Base-by-base conservation (phyloP, 2,329 filamentous ascomycete genomes). In the Aspergillus luchuensis region DNA sequence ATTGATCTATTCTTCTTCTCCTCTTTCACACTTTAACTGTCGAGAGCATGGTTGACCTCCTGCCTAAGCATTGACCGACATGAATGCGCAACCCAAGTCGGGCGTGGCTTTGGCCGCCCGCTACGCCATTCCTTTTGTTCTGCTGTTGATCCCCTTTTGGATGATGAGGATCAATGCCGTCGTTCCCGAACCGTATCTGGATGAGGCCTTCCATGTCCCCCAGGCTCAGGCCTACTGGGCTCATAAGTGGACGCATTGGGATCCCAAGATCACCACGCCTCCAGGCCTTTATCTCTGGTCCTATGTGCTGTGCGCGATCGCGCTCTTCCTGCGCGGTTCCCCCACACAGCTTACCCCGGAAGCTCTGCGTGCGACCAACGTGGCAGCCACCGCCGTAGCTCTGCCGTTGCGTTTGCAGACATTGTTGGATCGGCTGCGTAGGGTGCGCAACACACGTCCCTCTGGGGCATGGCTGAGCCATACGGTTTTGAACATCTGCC, bases 201-300 rank as follows among this genome's bases (percentile, higher is more conserved):
- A 82, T 63, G 80, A 82, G 64, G 78, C 78, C 13, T 82, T 82
- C 67, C 80, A 99, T 74, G 89, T 97, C 21, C 91, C 92, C 0
- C 95, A 99, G 77, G 92, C 92, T 0, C 91, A 96, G 70, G 87
- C 85, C 30, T 99, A 97, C 75, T 97, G 93, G 75, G 75, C 84
- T 43, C 88, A 89, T 10, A 84, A 84, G 57, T 96, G 89, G 79
- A 73, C 76, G 11, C 83, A 91, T 58, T 99, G 95, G 95, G 93
- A 99, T 76, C 89, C 94, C 61, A 99, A 98, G 75, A 95, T 99
- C 72, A 99, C 95, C 0, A 99, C 95, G 1, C 95, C 95, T 0
- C 94, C 95, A 0, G 95, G 93, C 36, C 80, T 99, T 80, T 92
- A 82, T 71, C 81, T 80, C 50, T 73, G 66, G 66, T 76, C 77